Base-by-base conservation (phyloP, 352 stramenopile species). In the Sclerospora graminicola region DNA sequence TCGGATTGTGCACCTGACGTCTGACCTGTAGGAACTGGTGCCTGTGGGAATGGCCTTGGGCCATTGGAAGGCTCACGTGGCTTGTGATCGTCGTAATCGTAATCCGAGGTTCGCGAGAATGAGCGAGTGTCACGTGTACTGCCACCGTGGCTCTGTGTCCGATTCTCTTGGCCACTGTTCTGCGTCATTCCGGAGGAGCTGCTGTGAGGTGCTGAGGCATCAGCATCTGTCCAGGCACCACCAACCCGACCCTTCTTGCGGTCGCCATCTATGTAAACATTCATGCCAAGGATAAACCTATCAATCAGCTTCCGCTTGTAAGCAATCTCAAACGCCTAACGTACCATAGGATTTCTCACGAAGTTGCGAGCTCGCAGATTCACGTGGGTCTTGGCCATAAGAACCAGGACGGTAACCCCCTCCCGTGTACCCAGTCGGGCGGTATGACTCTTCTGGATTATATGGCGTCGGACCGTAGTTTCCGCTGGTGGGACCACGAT, bases 181-280 rank as follows among this genome's bases (percentile, higher is more conserved):
- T 59, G 49, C 30, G 46, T 47, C 50, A 60, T 60, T 34, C 57
- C 57, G 51, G 55, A 41, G 36, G 63, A 24, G 10, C 40, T 26
- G 19, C 54, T 36, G 14, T 55, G 10, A 33, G 50, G 38, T 3
- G 50, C 43, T 4, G 64, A 49, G 0, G 52, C 46, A 35, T 69
- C 43, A 2, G 67, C 59, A 35, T 63, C 49, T 19, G 54, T 66
- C 79, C 79, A 91, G 4, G 72, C 71, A 14, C 79, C 79, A 43
- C 79, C 79, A 13, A 87, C 79, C 37, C 76, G 71, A n/a, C 79
- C 79, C 59, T 89, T 91, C 62, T 86, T 84, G 4, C 79, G 68
- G 29, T 91, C 76, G 14, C 79, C 79, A 49, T 91, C 74, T 85
- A 19, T 23, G n/a, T 13, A 4, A 33, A 33, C 13, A 4, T 4